phyloP scores from a whole-genome alignment of 305 asterid species.

The Plantago lanceolata region DNA sequence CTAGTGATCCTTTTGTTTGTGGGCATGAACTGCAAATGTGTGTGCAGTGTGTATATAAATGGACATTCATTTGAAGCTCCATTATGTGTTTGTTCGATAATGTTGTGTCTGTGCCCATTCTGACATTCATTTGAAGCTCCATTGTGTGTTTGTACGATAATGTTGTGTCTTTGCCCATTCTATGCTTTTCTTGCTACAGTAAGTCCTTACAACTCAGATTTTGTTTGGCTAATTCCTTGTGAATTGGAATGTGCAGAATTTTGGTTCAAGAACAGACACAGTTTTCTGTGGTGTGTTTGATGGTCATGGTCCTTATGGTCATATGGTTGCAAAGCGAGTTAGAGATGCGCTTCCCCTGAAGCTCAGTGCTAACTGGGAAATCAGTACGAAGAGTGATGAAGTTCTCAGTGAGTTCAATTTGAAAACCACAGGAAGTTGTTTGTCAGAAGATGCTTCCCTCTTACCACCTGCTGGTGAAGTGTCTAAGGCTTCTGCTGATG shows the following conservation, averaged over 20 bases:
- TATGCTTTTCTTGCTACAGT: conserved; percentile 1
- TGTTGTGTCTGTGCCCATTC: neutral
- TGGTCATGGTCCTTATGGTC: conserved; percentile 86
- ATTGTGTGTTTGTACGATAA: too few relatives aligned
- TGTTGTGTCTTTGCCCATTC: too few relatives aligned
- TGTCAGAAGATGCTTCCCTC: conserved; percentile 49
- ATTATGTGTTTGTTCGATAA: neutral
- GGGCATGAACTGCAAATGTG: neutral
- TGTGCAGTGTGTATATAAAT: neutral
- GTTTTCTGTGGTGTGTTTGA: conserved; percentile 83
- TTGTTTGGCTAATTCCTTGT: conserved; percentile 17
- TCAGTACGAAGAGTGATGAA: conserved; percentile 38
- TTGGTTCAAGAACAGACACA: conserved; percentile 77
- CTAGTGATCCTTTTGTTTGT: neutral
- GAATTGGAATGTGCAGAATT: conserved; percentile 49
- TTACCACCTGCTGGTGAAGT: conserved; percentile 50
- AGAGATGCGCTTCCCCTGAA: conserved; percentile 77
- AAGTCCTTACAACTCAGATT: conserved; percentile 9
- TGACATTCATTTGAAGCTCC: too few relatives aligned
- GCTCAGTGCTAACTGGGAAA: conserved; percentile 62
- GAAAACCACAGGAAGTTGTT: conserved; percentile 35
- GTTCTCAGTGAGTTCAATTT: conserved; percentile 42
- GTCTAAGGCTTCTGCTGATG: conserved; percentile 45
- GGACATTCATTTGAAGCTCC: too few relatives aligned
- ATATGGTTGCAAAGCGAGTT: conserved; percentile 75